Evolutionary conservation across 305 asterid species (phyloP), one percentile per base, ranked within the genome.

Genomic region (Fraxinus dipetala): DNA sequence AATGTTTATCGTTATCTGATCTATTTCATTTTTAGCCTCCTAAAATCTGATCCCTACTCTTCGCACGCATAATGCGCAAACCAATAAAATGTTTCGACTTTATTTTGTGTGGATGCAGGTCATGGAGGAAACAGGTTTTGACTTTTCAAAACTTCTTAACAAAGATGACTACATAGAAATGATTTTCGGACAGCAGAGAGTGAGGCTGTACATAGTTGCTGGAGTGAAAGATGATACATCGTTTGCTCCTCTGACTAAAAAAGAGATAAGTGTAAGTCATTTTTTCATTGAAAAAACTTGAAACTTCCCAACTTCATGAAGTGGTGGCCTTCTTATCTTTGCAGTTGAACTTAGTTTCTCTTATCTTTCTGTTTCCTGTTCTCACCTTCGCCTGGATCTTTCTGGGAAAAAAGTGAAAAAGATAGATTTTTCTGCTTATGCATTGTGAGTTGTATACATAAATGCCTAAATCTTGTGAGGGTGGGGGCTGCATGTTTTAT

Each of bases 161-260:
- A 90, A 90, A 84, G 98, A 93, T 6, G 91, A 93, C 31, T 85
- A 85, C 88, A 92, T 92, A 75, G 98, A 95, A 84, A 95, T 88
- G 94, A 90, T 91, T 40, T 93, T 95, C 80, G 98, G 98, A 80
- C 98, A 90, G 88, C 98, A 95, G 87, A 93, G 98, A 84, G 98
- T 93, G 88, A 90, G 97, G 82, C 90, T 95, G 63, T 95, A 95
- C 89, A 90, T 95, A 84, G 90, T 92, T 79, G 89, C 92, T 81
- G 98, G 98, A 73, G 97, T 95, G 89, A 95, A 89, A 89, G 98
- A 95, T 36, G 94, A 85, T 84, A 91, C 96, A 4, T 77, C 88
- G 54, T 95, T 95, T 86, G 98, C 97, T 79, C 98, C 98, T 26
- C 97, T 83, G 36, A 93, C 97, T 4, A 94, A 94, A 77, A 94